Evolutionary conservation across 371 early-diverging fungal species (phyloP), one percentile per base, ranked within the genome.

Genomic region (Synchytrium microbalum): DNA sequence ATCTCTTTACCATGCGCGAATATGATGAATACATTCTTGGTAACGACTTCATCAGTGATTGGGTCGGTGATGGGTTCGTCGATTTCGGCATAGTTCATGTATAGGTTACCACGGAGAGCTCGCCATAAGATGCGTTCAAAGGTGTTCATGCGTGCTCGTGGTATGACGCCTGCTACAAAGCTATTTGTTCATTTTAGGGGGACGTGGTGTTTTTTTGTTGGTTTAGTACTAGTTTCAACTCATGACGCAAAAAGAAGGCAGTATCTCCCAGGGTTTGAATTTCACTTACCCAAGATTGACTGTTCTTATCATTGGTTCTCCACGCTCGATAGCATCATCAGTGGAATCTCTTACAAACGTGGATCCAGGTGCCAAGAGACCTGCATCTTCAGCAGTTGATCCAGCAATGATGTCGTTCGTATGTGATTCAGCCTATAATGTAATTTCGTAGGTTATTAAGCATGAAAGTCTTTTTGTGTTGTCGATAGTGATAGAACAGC

Each of bases 51-150:
- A 64, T 94, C 96, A 1, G 86, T 87, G 54, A 72, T 74, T 1
- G 93, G 92, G 68, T 96, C 95, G 25, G 84, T 76, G 65, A 95
- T 90, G 8, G 86, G 84, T 66, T 96, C 96, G 60, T 90, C 91
- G 65, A 95, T 93, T 69, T 96, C 96, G 8, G 92, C 93, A 52
- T 88, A 84, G 77, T 94, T 96, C 84, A 98, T 89, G 81, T 87
- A 96, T 68, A 98, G 78, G 76, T 98, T 96, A 58, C 99, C 98
- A 66, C 99, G 92, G 67, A 98, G 87, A 19, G 93, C 89, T 55
- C 97, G 89, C 92, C 96, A 96, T 32, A 98, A 85, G 61, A 98
- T 89, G 66, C 96, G 88, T 76, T 96, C 95, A 71, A 98, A 94
- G 13, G 89, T 91, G 30, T 82, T 83, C 76, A 95, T 88, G 60